Percentiles rank a stretch among this genome's conserved stretches.
phyloP scores from a whole-genome alignment of 2,329 filamentous ascomycete genomes.

The Fusarium citri region DNA sequence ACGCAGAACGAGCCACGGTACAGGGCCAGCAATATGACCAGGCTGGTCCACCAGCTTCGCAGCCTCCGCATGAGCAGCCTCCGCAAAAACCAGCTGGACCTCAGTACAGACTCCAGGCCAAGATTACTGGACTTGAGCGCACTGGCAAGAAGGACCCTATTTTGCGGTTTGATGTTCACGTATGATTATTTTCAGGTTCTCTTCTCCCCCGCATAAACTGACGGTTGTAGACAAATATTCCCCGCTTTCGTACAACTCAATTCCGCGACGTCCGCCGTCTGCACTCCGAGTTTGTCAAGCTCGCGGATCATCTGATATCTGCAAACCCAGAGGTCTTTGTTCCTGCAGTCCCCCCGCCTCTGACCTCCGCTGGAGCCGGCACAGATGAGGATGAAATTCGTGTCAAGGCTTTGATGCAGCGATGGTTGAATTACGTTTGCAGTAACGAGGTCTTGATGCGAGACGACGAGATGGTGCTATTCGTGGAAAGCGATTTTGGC shows the following conservation, averaged over 20 bases:
- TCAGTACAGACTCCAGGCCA: slow-evolving; percentile 88
- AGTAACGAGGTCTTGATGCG: slow-evolving; percentile 91
- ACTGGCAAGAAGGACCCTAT: slow-evolving; percentile 97
- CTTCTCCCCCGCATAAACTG: slow-evolving; percentile 27
- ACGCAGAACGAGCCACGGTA: slow-evolving; percentile 21
- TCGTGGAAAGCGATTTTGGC: slow-evolving; percentile 98
- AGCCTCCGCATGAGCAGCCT: slow-evolving; percentile 55
- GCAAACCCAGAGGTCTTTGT: slow-evolving; percentile 97
- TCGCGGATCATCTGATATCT: slow-evolving; percentile 95
- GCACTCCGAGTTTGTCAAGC: slow-evolving; percentile 94
- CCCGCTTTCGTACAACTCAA: slow-evolving; percentile 96
- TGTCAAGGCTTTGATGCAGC: slow-evolving; percentile 89
- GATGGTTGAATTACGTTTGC: slow-evolving; percentile 96
- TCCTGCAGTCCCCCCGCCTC: slow-evolving; percentile 91
- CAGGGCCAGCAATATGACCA: slow-evolving; percentile 48
- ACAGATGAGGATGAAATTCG: slow-evolving; percentile 95
- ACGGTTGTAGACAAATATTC: slow-evolving; percentile 87
- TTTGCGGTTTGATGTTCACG: slow-evolving; percentile 94
- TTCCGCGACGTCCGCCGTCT: slow-evolving; percentile 96
- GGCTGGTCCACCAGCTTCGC: slow-evolving; percentile 32
- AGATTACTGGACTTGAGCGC: slow-evolving; percentile 92
- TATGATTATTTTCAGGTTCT: slow-evolving; percentile 57
- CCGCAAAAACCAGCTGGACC: slow-evolving; percentile 71
- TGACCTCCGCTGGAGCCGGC: slow-evolving; percentile 92
- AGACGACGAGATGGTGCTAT: slow-evolving; percentile 97